Percentiles rank a stretch among this genome's conserved stretches.
phyloP scores from a whole-genome alignment of 2,329 filamentous ascomycete genomes.

The Cadophora sp. region DNA sequence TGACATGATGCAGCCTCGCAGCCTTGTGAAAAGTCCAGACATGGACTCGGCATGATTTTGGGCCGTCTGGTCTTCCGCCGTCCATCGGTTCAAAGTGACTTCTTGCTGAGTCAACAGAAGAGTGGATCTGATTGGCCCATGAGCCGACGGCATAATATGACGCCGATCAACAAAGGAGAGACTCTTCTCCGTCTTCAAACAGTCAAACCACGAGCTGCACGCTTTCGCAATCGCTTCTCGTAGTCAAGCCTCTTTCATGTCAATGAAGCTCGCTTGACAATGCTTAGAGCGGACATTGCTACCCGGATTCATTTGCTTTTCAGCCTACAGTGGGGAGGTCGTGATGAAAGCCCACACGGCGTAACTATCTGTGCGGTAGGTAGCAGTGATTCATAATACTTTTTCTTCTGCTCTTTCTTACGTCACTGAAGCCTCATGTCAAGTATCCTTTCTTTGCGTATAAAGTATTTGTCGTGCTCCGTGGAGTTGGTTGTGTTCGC shows the following conservation, averaged over 20 bases:
- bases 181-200: conserved; percentile 3
- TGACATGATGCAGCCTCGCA: conserved; percentile 17
- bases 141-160: neutral
- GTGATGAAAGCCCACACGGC: conserved; percentile 10
- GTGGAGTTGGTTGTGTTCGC: neutral
- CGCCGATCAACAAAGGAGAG: neutral
- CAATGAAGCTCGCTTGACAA: neutral
- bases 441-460: neutral
- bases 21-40: conserved; percentile 13
- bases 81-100: neutral
- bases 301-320: neutral
- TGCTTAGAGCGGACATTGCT: neutral
- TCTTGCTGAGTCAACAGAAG: neutral
- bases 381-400: conserved; percentile 15
- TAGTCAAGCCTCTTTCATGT: neutral
- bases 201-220: neutral
- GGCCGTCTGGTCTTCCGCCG: neutral
- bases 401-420: neutral
- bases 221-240: neutral
- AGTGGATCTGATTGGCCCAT: neutral
- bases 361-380: conserved; percentile 14
- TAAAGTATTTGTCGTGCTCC: neutral
- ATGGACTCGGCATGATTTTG: conserved; percentile 1
- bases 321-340: neutral
- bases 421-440: neutral